Evolutionary conservation across 1,284 basidiomycete species (phyloP), one percentile per base, ranked within the genome.

Genomic region (Ceratobasidium sp.): DNA sequence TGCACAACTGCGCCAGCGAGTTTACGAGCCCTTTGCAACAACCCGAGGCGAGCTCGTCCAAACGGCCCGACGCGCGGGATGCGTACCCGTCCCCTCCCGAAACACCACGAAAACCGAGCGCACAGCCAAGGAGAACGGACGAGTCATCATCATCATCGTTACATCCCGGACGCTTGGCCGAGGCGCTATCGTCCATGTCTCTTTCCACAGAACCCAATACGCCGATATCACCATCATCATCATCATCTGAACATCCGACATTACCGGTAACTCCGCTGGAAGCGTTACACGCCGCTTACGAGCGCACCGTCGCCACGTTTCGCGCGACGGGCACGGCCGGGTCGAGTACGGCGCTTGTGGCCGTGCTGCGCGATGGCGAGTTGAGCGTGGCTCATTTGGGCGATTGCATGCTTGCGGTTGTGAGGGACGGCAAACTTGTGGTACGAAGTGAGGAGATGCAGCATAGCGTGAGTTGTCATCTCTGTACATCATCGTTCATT

Each of bases 361-460:
- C 89, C 0, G 81, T 90, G 40, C 84, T 91, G 20, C 84, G 90
- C 59, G 90, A 93, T 77, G 93, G 94, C 12, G 92, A 96, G 68
- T 88, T 98, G 59, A 90, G 92, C 73, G 92, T 99, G 46, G 97
- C 96, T 0, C 96, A 98, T 82, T 85, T 99, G 9, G 97, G 97
- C 26, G 97, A 99, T 84, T 97, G 95, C 83, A 92, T 93, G 88
- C 91, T 94, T 28, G 92, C 96, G 88, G 88, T 97, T 56, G 91
- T 98, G 40, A 90, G 96, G 6, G 89, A 89, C 3, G 92, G 93
- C 17, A 88, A 91, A 79, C 90, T 97, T 56, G 91, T 93, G 2
- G 98, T 96, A 91, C 89, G 96, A 56, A 95, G 92, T 62, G 90
- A 94, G 76, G 97, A 98, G 85, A 97, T 98, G 93, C 97, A 97